Evolutionary conservation across 495 filamentous ascomycete species (phyloP), one percentile per base, ranked within the genome.

Genomic region (Aspergillus hancockii): DNA sequence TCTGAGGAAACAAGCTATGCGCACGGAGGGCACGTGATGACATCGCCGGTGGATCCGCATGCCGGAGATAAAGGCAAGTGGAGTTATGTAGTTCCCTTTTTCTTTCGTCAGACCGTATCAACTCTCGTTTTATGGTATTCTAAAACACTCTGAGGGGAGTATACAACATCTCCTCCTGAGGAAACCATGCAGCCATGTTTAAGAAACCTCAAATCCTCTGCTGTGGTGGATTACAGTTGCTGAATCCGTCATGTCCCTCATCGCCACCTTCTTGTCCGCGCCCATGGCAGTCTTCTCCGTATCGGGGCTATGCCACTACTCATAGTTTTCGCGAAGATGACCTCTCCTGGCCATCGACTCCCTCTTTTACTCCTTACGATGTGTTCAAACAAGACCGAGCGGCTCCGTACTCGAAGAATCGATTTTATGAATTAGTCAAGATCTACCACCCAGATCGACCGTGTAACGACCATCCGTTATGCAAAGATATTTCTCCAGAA

Each of bases 351-450:
- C 76, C 76, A 1, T 66, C 64, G 5, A 56, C 56, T 22, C 31
- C 67, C 12, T 65, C 67, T 8, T 76, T 78, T n/a, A 94, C 93
- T 0, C 94, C 94, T 0, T 98, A 98, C 71, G 90, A 98, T 62
- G 90, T 98, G 63, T 85, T 98, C 62, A 77, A 85, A 47, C 79
- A 86, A 57, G 75, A 80, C 30, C 82, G 75, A 59, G 76, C 69
- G 25, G 83, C 83, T 18, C 82, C 86, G 16, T 98, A 98, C 69
- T 87, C 83, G 60, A 98, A 98, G 73, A 66, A 73, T 16, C 82
- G 87, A 30, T 98, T 90, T 80, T 92, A 93, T 70, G 84, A 95
- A 62, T 82, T 98, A 30, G 93, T 96, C 36, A 98, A 97, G 76
- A 76, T 96, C 50, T 98, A 98, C 73, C 94, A 98, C 65, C 94